A percentile compares a stretch with the other conserved stretches of the same genome.
phyloP scores from a whole-genome alignment of 2,329 filamentous ascomycete genomes.

The Cercospora sp. region DNA sequence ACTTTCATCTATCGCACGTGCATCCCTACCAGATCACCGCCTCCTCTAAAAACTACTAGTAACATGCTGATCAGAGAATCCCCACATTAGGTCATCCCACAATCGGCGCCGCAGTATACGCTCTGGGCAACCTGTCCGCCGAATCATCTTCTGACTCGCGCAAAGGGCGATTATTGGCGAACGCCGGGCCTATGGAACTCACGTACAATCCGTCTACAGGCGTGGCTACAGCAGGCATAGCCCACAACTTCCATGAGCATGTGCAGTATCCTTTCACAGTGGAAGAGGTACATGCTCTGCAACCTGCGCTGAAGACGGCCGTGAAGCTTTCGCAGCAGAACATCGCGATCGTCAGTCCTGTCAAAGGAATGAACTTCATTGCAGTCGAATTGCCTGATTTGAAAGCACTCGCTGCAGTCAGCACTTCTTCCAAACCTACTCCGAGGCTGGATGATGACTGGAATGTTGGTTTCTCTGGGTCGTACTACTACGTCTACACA shows the following conservation, averaged over 20 bases:
- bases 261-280: conserved; percentile 33
- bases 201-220: conserved; percentile 38
- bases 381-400: conserved; percentile 62
- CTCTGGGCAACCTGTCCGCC: conserved; percentile 39
- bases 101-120: conserved; percentile 56
- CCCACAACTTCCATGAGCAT: conserved; percentile 67
- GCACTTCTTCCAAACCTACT: conserved; percentile 40
- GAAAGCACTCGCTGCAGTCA: conserved; percentile 55
- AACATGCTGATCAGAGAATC: conserved; percentile 8
- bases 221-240: conserved; percentile 62
- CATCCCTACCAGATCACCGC: not conserved
- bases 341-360: conserved; percentile 51
- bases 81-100: conserved; percentile 51
- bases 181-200: conserved; percentile 47
- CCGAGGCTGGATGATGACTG: conserved; percentile 50
- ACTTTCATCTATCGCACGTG: not conserved
- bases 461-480: conserved; percentile 54
- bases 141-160: conserved; percentile 15
- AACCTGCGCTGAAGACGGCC: conserved; percentile 37
- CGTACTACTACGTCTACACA: conserved; percentile 60
- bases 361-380: conserved; percentile 73
- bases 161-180: conserved; percentile 45
- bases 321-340: conserved; percentile 12
- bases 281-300: conserved; percentile 39
- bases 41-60: not conserved